phyloP scores from a whole-genome alignment of 305 asterid species.

The Fraxinus velutina region DNA sequence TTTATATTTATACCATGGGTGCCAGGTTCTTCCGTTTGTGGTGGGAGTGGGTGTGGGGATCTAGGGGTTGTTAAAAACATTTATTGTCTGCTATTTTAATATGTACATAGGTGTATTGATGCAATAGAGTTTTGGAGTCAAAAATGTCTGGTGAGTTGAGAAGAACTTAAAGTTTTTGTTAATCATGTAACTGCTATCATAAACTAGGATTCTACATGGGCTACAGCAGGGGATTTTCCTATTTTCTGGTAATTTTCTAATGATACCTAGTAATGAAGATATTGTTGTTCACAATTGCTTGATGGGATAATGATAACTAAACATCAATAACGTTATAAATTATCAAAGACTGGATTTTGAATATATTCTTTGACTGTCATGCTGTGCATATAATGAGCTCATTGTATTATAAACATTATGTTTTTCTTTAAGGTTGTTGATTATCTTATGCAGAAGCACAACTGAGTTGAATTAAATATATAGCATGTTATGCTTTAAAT shows the following conservation, averaged over 20 bases:
- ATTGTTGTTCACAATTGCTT: neutral
- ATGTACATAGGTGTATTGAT: neutral
- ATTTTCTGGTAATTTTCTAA: neutral
- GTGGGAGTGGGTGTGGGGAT: neutral
- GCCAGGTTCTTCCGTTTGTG: neutral
- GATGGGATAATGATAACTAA: neutral
- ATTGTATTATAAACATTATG: neutral
- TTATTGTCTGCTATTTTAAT: neutral
- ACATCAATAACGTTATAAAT: neutral
- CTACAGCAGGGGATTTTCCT: neutral
- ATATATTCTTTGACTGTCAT: neutral
- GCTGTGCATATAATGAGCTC: neutral
- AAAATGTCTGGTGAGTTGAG: neutral
- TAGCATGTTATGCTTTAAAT: neutral
- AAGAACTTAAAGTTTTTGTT: neutral
- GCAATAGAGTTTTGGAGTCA: neutral
- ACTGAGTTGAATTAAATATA: neutral
- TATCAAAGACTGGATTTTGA: neutral
- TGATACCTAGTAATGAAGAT: neutral
- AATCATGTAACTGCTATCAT: neutral
- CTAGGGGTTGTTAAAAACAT: neutral
- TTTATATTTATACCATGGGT: neutral
- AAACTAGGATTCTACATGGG: neutral
- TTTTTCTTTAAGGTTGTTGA: neutral
- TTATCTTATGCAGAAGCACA: conserved; percentile 1